Base-by-base conservation (phyloP, 306 rosid genomes). In the Urtica urens region DNA sequence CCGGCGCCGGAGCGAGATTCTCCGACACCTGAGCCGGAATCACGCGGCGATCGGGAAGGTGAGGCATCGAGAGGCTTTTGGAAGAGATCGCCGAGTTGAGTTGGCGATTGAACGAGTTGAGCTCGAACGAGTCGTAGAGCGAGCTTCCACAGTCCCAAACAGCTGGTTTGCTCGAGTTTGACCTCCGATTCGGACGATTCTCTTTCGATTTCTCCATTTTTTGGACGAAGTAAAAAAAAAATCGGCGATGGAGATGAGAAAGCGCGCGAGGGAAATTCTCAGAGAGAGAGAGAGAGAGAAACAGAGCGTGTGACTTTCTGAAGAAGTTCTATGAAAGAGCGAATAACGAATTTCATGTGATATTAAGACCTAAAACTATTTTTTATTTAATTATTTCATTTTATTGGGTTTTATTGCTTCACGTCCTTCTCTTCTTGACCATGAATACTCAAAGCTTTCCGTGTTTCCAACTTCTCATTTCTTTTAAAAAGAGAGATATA, bases 61-160 rank as follows among this genome's bases (percentile, higher is more conserved):
- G 86, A 21, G 97, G 75, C 93, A 88, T 88, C 26, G 95, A 84
- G 40, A 78, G 20, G 21, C 80, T 72, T 57, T 80, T 72, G 0
- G 73, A 72, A 16, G 82, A 53, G n/a, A 88, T 81, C 13, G 84
- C 93, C 0, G 86, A 83, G 55, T 88, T 75, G 21, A 88, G 78
- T 42, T 78, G 82, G 55, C 86, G 78, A 18, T 76, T 70, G 61
- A 88, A 77, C 14, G 86, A 83, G 63, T 84, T 71, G 67, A 81
- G 84, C 66, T 88, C 97, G 59, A 83, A 81, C 2, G 95, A 84
- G 60, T 83, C 97, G 40, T 88, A 88, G 11, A 88, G 95, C 1
- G 95, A 41, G 74, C 95, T 88, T 2, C 86, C 96, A 62, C 96
- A 83, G 45, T 88, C 96, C 96, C 96, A 88, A 5, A 78, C 40